phyloP scores from a whole-genome alignment of 371 early-diverging fungal species.

The Mucor plumbeus region DNA sequence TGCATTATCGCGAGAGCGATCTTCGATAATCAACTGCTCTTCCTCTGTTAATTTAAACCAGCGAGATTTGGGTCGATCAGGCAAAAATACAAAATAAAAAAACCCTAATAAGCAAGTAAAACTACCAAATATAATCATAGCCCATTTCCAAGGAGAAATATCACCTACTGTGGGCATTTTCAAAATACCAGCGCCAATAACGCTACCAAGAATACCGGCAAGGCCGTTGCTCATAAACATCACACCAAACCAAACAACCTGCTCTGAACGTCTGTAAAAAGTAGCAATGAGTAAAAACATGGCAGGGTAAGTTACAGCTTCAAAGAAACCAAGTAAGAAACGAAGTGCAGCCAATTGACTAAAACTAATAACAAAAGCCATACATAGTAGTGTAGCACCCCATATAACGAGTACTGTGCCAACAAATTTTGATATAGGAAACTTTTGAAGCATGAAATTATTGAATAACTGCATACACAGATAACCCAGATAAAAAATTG shows the following conservation, averaged over 20 bases:
- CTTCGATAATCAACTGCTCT: constrained; percentile 23
- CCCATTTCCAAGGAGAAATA: constrained; percentile 49
- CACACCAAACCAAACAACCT: constrained; percentile 35
- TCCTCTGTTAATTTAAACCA: constrained; percentile 23
- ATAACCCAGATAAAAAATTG: constrained; percentile 25
- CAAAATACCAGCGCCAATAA: constrained; percentile 36
- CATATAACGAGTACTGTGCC: constrained; percentile 23
- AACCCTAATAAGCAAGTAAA: constrained; percentile 15
- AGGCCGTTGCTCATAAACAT: constrained; percentile 53
- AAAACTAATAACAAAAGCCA: constrained; percentile 30
- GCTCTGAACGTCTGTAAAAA: constrained; percentile 42
- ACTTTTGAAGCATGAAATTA: constrained; percentile 24
- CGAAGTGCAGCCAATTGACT: constrained; percentile 33
- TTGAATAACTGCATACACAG: constrained; percentile 30
- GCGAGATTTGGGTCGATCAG: constrained; percentile 22
- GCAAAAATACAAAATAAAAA: constrained; percentile 29
- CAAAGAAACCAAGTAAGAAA: constrained; percentile 43
- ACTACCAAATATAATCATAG: constrained; percentile 26
- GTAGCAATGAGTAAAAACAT: constrained; percentile 40
- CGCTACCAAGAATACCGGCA: constrained; percentile 42
- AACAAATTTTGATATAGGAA: constrained; percentile 21
- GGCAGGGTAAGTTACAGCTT: constrained; percentile 41
- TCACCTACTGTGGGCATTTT: constrained; percentile 46
- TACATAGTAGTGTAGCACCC: constrained; percentile 30
- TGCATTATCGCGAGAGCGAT: constrained; percentile 35